A percentile compares a stretch with the other conserved stretches of the same genome.
phyloP scores from a whole-genome alignment of 306 rosid genomes.

The Quercus agrifolia region DNA sequence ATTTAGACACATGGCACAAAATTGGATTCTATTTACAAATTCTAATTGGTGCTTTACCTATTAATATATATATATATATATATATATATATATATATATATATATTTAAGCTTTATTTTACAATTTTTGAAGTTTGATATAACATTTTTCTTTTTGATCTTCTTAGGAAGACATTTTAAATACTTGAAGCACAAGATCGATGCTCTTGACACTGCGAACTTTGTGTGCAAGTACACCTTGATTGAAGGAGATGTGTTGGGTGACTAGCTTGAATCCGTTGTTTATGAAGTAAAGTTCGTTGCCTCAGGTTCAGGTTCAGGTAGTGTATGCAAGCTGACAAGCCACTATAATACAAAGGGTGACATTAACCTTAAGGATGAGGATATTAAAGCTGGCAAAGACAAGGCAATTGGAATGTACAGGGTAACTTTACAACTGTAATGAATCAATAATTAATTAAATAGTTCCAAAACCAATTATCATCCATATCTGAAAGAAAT shows the following conservation, averaged over 20 bases:
- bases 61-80: no score
- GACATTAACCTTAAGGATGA: background rate
- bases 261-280: constrained; percentile 17
- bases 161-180: constrained; percentile 20
- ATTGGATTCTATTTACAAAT: no score
- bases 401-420: background rate
- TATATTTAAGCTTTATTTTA: no score
- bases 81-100: no score
- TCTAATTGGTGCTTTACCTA: no score
- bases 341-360: background rate
- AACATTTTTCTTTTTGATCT: background rate
- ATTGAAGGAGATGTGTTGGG: constrained; percentile 30
- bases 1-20: no score
- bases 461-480: no score
- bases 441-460: no score
- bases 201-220: constrained; percentile 17
- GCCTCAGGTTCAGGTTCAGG: background rate
- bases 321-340: background rate
- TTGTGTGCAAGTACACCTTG: constrained; percentile 21
- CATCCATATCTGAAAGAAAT: no score
- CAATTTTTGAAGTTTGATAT: no score
- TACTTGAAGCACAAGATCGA: constrained; percentile 35
- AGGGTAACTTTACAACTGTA: background rate
- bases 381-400: background rate
- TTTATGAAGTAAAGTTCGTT: background rate